Base-by-base conservation (phyloP, 768 basidiomycete genomes). In the Psilocybe subaeruginosa region DNA sequence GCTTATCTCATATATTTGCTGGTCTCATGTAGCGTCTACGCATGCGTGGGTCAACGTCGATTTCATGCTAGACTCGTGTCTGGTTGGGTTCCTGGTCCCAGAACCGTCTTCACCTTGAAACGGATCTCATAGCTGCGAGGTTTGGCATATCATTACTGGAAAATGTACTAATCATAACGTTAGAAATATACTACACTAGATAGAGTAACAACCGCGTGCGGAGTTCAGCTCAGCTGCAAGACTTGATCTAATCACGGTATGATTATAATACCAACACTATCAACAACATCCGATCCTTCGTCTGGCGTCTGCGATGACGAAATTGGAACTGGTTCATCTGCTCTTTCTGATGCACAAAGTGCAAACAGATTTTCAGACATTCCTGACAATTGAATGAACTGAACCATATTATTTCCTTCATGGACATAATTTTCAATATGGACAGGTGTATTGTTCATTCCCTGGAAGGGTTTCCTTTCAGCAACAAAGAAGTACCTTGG, bases 21-120 rank as follows among this genome's bases (percentile, higher is more conserved):
- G 23, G 23, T 23, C 17, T 50, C 47, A 11, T 35, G 9, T 64
- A 99, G 97, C 91, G 49, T 75, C 85, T 23, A 98, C 96, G 0
- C 97, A 99, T 73, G 92, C 90, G 3, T 99, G 97, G 97, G 95
- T 99, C 33, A 98, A 94, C 66, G 86, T 84, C n/a, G 97, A 99
- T 54, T 90, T 90, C 67, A 97, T 99, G 93, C 80, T 99, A 19
- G 96, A 98, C 70, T 83, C 87, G 35, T 98, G 94, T 73, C 79
- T 97, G 49, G 91, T 99, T 39, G 97, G 97, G 14, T 92, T 97
- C 69, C 77, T 99, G 43, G 87, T 95, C 11, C 74, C 89, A 1
- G 92, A 94, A 66, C 83, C 86, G 3, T 61, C 66, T 17, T 64
- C 61, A n/a, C 53, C 51, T 54, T 60, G 47, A 57, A 12, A 35